Conservation (phyloP, 2,329 filamentous ascomycete species). For the Cladophialophora immunda region DNA sequence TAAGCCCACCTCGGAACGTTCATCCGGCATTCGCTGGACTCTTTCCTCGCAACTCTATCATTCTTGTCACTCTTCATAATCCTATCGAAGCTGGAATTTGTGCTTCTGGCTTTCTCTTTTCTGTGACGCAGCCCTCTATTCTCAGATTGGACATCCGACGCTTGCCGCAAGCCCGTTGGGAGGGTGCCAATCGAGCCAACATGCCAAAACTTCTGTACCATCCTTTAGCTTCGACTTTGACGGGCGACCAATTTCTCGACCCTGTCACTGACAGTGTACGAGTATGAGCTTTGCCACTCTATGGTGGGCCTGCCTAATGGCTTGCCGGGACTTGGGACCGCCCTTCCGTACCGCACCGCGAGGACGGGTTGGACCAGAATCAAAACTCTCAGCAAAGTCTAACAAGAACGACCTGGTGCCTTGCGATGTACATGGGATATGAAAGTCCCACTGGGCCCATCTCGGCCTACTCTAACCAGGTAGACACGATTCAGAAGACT, state of each 20-base stretch:
- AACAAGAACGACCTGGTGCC: background rate
- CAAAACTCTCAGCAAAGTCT: constrained; percentile 1
- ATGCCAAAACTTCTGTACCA: background rate
- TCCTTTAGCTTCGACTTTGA: background rate
- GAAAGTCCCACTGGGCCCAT: background rate
- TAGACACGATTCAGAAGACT: background rate
- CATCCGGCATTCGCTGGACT: constrained; percentile 1
- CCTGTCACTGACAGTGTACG: background rate
- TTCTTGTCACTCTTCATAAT: background rate
- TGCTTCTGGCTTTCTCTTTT: background rate
- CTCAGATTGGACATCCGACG: background rate
- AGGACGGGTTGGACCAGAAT: background rate
- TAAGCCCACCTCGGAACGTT: background rate
- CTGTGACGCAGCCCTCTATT: background rate
- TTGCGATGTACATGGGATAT: background rate
- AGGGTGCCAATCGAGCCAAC: background rate
- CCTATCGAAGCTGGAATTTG: background rate
- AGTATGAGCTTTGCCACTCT: background rate
- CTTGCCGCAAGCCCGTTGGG: background rate
- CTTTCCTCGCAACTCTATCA: background rate
- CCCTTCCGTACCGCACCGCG: background rate
- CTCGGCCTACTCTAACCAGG: background rate
- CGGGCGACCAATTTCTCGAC: background rate
- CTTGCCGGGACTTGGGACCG: background rate
- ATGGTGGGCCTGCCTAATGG: background rate